Percentiles rank a stretch among this genome's conserved stretches.
phyloP scores from a whole-genome alignment of 139 green algal genomes.

The Pedinophyceae sp. region DNA sequence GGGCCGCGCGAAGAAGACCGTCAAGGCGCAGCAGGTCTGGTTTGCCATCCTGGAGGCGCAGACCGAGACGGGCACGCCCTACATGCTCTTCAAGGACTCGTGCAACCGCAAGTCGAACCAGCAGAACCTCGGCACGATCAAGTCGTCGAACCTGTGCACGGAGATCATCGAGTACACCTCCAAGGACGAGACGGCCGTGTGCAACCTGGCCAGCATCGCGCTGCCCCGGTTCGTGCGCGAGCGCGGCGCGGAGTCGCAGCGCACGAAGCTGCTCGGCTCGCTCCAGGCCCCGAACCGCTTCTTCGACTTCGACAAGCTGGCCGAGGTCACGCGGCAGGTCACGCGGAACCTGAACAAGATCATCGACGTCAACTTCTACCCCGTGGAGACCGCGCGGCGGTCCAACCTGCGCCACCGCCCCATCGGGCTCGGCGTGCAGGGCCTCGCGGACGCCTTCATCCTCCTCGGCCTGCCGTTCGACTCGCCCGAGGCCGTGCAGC shows the following conservation, averaged over 20 bases:
- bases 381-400: constrained; percentile 57
- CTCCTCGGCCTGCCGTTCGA: constrained; percentile 96
- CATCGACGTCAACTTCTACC: constrained; percentile 99
- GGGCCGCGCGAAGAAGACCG: constrained; percentile 35
- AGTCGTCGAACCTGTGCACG: constrained; percentile 97
- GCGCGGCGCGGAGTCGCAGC: background rate
- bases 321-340: constrained; percentile 37
- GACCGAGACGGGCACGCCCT: constrained; percentile 97
- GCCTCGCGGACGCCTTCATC: constrained; percentile 96
- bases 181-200: constrained; percentile 93
- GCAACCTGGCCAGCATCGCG: constrained; percentile 96
- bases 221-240: constrained; percentile 73
- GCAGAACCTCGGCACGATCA: constrained; percentile 95
- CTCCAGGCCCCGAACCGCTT: constrained; percentile 46
- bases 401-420: constrained; percentile 93
- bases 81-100: constrained; percentile 98
- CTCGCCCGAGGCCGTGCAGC: constrained; percentile 49
- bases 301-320: constrained; percentile 80
- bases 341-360: constrained; percentile 95
- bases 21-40: constrained; percentile 96
- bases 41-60: constrained; percentile 91
- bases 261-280: constrained; percentile 68
- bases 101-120: constrained; percentile 97
- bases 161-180: constrained; percentile 96
- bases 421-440: constrained; percentile 92